These are phyloP conservation scores for Trichoderma afroharzianum DNA, from an alignment of 2,329 filamentous ascomycete species.

Conservation along the genomic window DNA sequence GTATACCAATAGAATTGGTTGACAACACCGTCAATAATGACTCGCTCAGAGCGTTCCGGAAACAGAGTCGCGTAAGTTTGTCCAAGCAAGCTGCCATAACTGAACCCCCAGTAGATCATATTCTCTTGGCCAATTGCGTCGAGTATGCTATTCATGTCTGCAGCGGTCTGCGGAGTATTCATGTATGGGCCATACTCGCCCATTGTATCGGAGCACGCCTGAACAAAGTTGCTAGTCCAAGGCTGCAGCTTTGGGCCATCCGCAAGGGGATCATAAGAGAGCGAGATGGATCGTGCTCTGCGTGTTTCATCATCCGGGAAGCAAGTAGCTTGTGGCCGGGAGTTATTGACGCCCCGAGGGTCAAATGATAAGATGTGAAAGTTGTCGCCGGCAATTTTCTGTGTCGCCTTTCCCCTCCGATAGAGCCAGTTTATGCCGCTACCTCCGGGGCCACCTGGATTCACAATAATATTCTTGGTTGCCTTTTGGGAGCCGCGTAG, in stretches of 20 bases:
- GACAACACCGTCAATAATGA: conserved; percentile 37
- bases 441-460: conserved; percentile 47
- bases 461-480: conserved; percentile 41
- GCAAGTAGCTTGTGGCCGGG: neutral
- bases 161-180: conserved; percentile 48
- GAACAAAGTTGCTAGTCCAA: conserved; percentile 39
- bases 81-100: conserved; percentile 42
- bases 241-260: conserved; percentile 44
- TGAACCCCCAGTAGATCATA: conserved; percentile 41
- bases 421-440: conserved; percentile 33
- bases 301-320: neutral
- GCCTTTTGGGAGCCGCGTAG: conserved; percentile 24
- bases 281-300: neutral
- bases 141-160: conserved; percentile 51
- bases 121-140: conserved; percentile 36
- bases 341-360: neutral
- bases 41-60: conserved; percentile 31
- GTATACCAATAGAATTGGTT: conserved; percentile 36
- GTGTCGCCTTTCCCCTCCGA: conserved; percentile 35
- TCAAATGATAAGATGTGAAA: conserved; percentile 44
- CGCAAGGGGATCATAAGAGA: neutral
- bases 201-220: conserved; percentile 42
- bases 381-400: conserved; percentile 36
- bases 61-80: conserved; percentile 39
- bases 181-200: conserved; percentile 43